Base-by-base conservation (phyloP, 345 rosid genomes). In the Pistacia vera region DNA sequence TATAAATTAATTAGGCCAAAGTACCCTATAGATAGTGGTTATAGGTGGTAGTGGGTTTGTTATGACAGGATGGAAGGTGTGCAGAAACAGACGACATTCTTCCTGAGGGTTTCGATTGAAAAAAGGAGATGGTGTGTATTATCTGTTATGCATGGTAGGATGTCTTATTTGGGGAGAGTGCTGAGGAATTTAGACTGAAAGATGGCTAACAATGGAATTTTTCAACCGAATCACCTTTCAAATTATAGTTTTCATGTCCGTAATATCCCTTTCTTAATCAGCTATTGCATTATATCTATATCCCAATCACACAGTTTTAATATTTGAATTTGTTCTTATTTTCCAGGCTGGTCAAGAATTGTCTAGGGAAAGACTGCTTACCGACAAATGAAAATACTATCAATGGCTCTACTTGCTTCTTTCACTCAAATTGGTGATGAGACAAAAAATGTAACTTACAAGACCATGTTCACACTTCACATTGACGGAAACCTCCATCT, bases 271-370 rank as follows among this genome's bases (percentile, higher is more conserved):
- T 14, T 6, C 2, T 46, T 60, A 30, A 30, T 30, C 3, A 2
- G 6, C 12, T 35, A 36, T 56, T 36, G 3, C 18, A 5, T 30
- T 16, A 17, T 56, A 38, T 38, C 11, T 12, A 20, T 10, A 48
- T 38, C 0, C 0, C 12, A 3, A 18, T 54, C 57, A 70, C 12
- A 12, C 6, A 6, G 63, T 4, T 1, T 3, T 8, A 4, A 4
- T 11, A 49, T 11, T 8, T 49, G 17, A 67, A 67, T 79, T 20
- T 35, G 8, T 63, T 12, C 4, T 63, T 28, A 25, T 12, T 8
- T 63, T 81, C 36, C 86, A 92, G 98, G 97, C 91, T 51, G 98
- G 97, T 73, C 97, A 49, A 81, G 95, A 44, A 87, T 90, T 91
- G 97, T 68, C 81, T 91, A 0, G 93, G 95, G 7, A 95, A 87